These are phyloP conservation scores for Phytophthora chlamydospora DNA, from an alignment of 352 stramenopile species.

Conservation along the genomic window DNA sequence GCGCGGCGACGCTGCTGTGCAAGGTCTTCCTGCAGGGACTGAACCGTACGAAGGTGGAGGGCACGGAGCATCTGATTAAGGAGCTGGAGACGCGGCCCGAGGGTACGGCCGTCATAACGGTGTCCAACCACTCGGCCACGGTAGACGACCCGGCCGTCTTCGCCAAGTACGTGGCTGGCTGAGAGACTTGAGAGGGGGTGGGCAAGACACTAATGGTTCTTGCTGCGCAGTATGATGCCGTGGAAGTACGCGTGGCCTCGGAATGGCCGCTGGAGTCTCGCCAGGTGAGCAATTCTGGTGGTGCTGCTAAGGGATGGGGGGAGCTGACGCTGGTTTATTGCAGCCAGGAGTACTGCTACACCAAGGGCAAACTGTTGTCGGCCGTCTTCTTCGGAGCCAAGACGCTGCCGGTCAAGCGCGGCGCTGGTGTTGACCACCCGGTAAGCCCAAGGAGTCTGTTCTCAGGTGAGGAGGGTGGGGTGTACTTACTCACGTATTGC, in stretches of 20 bases:
- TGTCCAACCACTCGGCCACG: slow-evolving; percentile 86
- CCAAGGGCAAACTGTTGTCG: slow-evolving; percentile 56
- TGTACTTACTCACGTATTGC: not conserved
- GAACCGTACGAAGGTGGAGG: slow-evolving; percentile 57
- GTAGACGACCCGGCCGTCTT: slow-evolving; percentile 81
- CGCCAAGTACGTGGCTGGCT: slow-evolving; percentile 51
- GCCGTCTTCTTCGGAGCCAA: slow-evolving; percentile 74
- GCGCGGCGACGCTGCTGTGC: slow-evolving; percentile 43
- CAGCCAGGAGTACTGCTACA: slow-evolving; percentile 89
- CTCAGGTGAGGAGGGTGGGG: not conserved
- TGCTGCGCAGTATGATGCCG: slow-evolving; percentile 63
- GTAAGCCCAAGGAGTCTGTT: slow-evolving; percentile 8
- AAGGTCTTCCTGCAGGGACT: slow-evolving; percentile 66
- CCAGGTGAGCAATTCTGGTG: slow-evolving; percentile 50
- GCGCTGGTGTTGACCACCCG: slow-evolving; percentile 72
- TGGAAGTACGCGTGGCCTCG: slow-evolving; percentile 68
- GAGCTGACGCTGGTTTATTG: not conserved
- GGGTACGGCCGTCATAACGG: slow-evolving; percentile 71
- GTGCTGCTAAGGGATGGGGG: slow-evolving; percentile 5
- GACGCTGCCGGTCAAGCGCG: slow-evolving; percentile 74
- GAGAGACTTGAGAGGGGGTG: not conserved
- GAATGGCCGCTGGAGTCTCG: slow-evolving; percentile 73
- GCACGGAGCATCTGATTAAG: slow-evolving; percentile 49
- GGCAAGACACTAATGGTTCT: slow-evolving; percentile 1
- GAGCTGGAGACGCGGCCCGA: slow-evolving; percentile 50